Conservation (phyloP, 2,329 filamentous ascomycete species). For the Diaporthe citriasiana region DNA sequence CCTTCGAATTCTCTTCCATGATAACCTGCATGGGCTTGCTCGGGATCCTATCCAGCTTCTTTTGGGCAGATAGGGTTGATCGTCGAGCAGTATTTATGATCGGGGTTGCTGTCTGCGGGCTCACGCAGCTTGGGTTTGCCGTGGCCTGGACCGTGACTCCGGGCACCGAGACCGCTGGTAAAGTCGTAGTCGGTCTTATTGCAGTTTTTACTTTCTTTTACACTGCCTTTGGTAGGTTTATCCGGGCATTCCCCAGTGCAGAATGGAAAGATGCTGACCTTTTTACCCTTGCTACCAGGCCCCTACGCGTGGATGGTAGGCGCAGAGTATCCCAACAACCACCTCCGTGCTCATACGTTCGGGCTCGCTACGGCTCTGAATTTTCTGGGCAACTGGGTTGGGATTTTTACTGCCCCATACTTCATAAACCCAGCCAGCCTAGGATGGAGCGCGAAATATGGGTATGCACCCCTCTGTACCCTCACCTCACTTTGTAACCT, state of each 20-base stretch:
- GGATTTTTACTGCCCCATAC: constrained; percentile 57
- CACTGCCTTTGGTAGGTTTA: constrained; percentile 48
- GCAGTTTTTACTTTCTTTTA: constrained; percentile 41
- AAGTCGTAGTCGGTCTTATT: constrained; percentile 1
- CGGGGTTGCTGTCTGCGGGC: constrained; percentile 48
- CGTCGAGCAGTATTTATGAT: constrained; percentile 51
- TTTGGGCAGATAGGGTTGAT: constrained; percentile 50
- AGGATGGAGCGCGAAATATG: constrained; percentile 54
- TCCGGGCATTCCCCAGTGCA: not conserved
- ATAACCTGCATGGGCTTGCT: constrained; percentile 53
- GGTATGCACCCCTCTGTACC: constrained; percentile 36
- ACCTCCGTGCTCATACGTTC: constrained; percentile 56
- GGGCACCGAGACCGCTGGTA: constrained; percentile 34
- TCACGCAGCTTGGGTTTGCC: constrained; percentile 46
- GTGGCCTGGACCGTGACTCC: constrained; percentile 51
- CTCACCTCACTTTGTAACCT: not conserved
- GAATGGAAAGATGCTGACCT: not conserved
- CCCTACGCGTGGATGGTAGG: constrained; percentile 57
- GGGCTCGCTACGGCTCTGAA: constrained; percentile 55
- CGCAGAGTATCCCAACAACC: constrained; percentile 56
- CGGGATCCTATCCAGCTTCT: constrained; percentile 50
- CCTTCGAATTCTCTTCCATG: constrained; percentile 53
- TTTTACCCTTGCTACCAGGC: constrained; percentile 41
- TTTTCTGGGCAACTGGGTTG: constrained; percentile 57
- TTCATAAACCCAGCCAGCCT: constrained; percentile 59